phyloP scores from a whole-genome alignment of 2,329 filamentous ascomycete species.

The Aspergillus luchuensis region DNA sequence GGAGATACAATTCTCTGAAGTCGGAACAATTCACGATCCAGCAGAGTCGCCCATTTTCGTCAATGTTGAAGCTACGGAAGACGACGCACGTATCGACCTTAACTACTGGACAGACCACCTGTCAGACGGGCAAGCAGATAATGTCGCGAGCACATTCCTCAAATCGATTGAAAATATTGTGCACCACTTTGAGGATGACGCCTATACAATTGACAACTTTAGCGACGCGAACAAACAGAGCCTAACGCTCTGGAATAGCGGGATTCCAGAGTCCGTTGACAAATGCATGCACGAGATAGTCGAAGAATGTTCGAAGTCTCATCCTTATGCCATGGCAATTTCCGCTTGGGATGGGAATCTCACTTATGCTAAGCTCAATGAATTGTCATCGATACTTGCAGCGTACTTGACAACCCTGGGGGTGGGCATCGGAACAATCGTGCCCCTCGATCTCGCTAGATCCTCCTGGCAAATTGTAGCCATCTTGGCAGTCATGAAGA shows the following conservation, averaged over 20 bases:
- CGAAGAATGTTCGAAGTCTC: constrained; percentile 25
- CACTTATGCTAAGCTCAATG: constrained; percentile 37
- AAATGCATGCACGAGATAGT: constrained; percentile 34
- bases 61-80: constrained; percentile 52
- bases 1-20: constrained; percentile 43
- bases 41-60: constrained; percentile 53
- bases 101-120: constrained; percentile 47
- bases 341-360: constrained; percentile 36
- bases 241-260: constrained; percentile 35
- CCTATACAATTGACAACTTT: constrained; percentile 41
- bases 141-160: constrained; percentile 43
- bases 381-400: constrained; percentile 36
- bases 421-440: constrained; percentile 28
- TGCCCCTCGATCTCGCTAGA: constrained; percentile 32
- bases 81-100: constrained; percentile 38
- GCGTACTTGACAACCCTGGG: constrained; percentile 33
- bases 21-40: constrained; percentile 48
- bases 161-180: constrained; percentile 43
- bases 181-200: constrained; percentile 33
- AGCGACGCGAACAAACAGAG: constrained; percentile 38
- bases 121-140: constrained; percentile 42
- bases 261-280: constrained; percentile 25
- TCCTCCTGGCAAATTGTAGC: constrained; percentile 35
- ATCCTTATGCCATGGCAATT: constrained; percentile 33
- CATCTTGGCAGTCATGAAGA: constrained; percentile 33